These are phyloP conservation scores for Triangularia verruculosa DNA, from an alignment of 2,329 filamentous ascomycete genomes.

Conservation along the genomic window DNA sequence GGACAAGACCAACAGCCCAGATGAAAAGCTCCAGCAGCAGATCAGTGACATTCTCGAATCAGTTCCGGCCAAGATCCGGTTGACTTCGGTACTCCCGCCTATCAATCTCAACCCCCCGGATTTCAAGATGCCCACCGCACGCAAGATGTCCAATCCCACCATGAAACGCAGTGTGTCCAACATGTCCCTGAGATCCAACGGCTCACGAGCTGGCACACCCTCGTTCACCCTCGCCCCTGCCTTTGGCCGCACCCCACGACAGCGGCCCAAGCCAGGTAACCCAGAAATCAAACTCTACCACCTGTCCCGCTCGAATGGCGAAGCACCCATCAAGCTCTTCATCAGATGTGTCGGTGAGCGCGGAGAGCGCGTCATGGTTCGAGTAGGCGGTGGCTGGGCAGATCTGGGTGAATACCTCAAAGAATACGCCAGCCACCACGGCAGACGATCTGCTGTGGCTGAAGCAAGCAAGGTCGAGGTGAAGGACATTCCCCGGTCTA, in stretches of 20 bases:
- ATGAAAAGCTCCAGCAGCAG: conserved; percentile 73
- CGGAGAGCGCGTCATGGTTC: conserved; percentile 93
- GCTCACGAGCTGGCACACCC: conserved; percentile 58
- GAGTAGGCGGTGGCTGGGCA: conserved; percentile 97
- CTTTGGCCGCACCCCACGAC: conserved; percentile 45
- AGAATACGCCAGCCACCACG: conserved; percentile 90
- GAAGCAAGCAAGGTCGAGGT: conserved; percentile 56
- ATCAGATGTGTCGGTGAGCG: conserved; percentile 88
- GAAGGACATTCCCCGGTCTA: conserved; percentile 34
- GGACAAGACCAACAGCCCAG: conserved; percentile 39
- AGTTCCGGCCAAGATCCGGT: conserved; percentile 75
- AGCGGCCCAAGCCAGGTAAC: conserved; percentile 50
- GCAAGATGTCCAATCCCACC: conserved; percentile 41
- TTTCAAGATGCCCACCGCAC: conserved; percentile 44
- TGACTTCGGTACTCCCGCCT: conserved; percentile 55
- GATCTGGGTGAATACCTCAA: conserved; percentile 92
- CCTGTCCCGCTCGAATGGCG: conserved; percentile 76
- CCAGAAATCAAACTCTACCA: conserved; percentile 90
- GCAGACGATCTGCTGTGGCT: conserved; percentile 58
- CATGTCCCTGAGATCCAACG: conserved; percentile 38
- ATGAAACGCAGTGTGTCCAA: conserved; percentile 49
- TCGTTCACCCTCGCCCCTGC: conserved; percentile 69
- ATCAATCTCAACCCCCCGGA: conserved; percentile 57
- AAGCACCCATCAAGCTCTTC: conserved; percentile 89
- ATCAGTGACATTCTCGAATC: conserved; percentile 75